Percentiles rank a stretch among this genome's conserved stretches.
phyloP scores from a whole-genome alignment of 495 filamentous ascomycete species.

The Penicilliopsis zonata region DNA sequence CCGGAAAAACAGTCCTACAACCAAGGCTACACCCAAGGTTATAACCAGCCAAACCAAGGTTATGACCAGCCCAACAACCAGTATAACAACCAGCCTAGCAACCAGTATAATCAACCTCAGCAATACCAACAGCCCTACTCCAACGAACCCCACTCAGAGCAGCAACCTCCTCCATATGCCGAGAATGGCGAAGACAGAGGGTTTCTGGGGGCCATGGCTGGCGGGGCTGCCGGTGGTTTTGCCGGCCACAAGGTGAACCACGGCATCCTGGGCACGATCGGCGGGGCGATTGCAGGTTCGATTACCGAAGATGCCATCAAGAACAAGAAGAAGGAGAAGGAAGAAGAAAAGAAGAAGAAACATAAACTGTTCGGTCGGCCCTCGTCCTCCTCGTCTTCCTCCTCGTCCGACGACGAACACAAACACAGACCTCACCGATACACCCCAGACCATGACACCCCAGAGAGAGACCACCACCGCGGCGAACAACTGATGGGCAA shows the following conservation, averaged over 20 bases:
- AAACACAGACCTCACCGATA: not conserved
- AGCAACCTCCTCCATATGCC: conserved; percentile 1
- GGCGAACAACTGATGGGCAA: too few species aligned
- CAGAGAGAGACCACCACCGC: too few species aligned
- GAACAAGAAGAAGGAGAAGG: conserved; percentile 9
- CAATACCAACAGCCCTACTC: not conserved
- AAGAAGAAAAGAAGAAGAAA: conserved; percentile 6
- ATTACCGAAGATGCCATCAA: conserved; percentile 24
- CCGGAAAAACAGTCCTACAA: too few species aligned
- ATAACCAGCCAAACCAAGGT: too few species aligned
- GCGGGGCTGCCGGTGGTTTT: conserved; percentile 21
- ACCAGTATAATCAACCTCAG: too few species aligned
- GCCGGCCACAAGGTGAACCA: conserved; percentile 21
- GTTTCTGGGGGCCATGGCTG: conserved; percentile 20
- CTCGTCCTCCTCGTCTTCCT: conserved; percentile 1
- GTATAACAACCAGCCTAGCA: too few species aligned
- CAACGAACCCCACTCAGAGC: not conserved
- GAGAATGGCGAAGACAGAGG: conserved; percentile 9
- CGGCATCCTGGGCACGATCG: conserved; percentile 22
- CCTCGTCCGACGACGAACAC: conserved; percentile 3
- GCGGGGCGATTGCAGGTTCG: conserved; percentile 23
- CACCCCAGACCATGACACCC: too few species aligned
- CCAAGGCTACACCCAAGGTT: too few species aligned
- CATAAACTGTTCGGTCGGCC: not conserved
- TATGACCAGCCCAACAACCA: too few species aligned